These are phyloP conservation scores for Rhodofomes roseus DNA, from an alignment of 1,284 basidiomycete genomes.

Conservation along the genomic window DNA sequence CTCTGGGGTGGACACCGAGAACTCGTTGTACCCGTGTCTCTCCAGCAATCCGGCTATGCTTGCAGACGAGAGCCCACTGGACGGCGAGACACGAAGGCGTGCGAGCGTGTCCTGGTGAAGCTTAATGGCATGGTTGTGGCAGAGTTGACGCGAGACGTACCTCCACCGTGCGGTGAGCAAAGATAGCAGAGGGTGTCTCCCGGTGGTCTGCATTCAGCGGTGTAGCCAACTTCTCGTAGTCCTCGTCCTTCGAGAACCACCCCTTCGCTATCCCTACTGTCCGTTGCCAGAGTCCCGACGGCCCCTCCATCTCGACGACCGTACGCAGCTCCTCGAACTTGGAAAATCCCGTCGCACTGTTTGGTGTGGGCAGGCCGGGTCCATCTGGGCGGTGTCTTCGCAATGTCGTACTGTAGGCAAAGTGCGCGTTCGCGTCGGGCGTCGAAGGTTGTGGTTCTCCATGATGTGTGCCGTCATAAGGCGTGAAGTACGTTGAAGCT, in stretches of 20 bases:
- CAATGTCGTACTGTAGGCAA: conserved; percentile 80
- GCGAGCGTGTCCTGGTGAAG: conserved; percentile 57
- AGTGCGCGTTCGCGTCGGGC: conserved; percentile 64
- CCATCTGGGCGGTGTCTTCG: conserved; percentile 57
- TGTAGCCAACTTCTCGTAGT: conserved; percentile 31
- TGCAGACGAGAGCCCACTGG: conserved; percentile 60
- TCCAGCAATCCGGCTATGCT: conserved; percentile 66
- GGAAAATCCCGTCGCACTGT: conserved; percentile 25
- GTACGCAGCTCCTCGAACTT: conserved; percentile 23
- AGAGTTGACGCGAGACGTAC: conserved; percentile 35
- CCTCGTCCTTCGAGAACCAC: conserved; percentile 13
- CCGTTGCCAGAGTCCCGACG: conserved; percentile 35
- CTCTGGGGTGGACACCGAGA: conserved; percentile 83
- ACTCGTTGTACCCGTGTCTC: conserved; percentile 89
- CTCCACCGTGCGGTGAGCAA: conserved; percentile 35
- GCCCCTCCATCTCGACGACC: conserved; percentile 26
- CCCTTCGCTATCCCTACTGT: conserved; percentile 35
- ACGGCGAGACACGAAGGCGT: conserved; percentile 61
- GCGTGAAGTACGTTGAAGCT: conserved; percentile 72
- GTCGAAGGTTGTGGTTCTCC: conserved; percentile 48
- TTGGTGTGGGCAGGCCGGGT: conserved; percentile 33
- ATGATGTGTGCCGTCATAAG: conserved; percentile 44
- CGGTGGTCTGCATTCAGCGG: conserved; percentile 20
- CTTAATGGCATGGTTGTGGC: not conserved
- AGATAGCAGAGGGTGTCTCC: conserved; percentile 34